phyloP scores from a whole-genome alignment of 768 basidiomycete genomes.

The Termitomyces sp. region DNA sequence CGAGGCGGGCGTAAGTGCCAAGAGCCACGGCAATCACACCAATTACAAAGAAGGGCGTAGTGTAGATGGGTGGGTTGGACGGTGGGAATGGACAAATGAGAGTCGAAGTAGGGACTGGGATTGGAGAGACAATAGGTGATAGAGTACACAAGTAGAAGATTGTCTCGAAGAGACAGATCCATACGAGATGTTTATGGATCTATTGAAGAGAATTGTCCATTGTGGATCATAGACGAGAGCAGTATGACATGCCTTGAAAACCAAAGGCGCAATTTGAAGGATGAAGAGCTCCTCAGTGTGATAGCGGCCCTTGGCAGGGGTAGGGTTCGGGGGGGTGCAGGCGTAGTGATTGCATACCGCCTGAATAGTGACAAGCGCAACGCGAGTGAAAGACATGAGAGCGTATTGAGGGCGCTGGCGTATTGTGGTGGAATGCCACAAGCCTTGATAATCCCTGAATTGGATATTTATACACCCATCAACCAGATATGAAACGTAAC shows the following conservation, averaged over 20 bases:
- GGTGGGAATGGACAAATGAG: slow-evolving; percentile 25
- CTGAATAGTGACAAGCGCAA: slow-evolving; percentile 40
- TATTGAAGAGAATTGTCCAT: neutral
- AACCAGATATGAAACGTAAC: too few species aligned
- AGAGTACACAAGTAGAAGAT: slow-evolving; percentile 17
- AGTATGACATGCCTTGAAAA: slow-evolving; percentile 39
- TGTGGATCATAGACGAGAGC: neutral
- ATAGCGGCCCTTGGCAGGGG: slow-evolving; percentile 43
- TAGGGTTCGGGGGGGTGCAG: slow-evolving; percentile 47
- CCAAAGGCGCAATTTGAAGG: slow-evolving; percentile 45
- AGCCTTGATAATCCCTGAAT: too few species aligned
- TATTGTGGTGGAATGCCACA: too few species aligned
- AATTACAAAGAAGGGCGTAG: slow-evolving; percentile 33
- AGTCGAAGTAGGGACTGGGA: slow-evolving; percentile 31
- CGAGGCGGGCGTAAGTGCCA: slow-evolving; percentile 40
- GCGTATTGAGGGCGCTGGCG: neutral
- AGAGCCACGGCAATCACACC: slow-evolving; percentile 33
- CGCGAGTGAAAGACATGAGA: slow-evolving; percentile 39
- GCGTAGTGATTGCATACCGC: slow-evolving; percentile 43
- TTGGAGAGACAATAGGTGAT: slow-evolving; percentile 20
- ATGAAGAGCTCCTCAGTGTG: slow-evolving; percentile 41
- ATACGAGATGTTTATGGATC: slow-evolving; percentile 20
- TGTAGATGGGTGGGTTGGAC: slow-evolving; percentile 20
- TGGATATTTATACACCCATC: too few species aligned
- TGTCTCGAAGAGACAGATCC: slow-evolving; percentile 21